A percentile compares a stretch with the other conserved stretches of the same genome.
Conservation (phyloP, 441 rosid species). For the Erodium moschatum region DNA sequence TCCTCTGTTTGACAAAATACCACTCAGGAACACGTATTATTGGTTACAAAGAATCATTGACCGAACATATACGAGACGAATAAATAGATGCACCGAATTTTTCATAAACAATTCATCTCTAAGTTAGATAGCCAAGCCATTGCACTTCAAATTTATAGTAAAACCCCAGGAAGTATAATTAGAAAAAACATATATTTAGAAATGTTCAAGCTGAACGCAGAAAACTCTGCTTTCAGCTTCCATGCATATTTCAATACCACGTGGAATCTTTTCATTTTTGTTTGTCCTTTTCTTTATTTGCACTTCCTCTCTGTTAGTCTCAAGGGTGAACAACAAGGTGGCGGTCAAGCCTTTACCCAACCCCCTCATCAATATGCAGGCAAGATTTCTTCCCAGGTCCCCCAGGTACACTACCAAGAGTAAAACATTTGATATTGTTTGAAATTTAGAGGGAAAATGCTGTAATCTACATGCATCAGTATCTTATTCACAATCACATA, state of each 20-base stretch:
- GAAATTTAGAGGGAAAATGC: background rate
- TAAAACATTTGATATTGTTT: background rate
- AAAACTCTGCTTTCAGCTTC: background rate
- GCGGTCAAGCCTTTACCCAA: background rate
- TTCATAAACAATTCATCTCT: background rate
- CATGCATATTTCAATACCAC: background rate
- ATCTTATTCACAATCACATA: background rate
- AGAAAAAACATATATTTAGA: background rate
- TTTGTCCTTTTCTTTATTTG: background rate
- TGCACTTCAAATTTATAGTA: background rate
- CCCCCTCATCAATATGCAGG: background rate
- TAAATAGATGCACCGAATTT: background rate
- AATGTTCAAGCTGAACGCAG: background rate
- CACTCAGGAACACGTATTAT: background rate
- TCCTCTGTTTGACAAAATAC: background rate
- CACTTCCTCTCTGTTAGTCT: background rate
- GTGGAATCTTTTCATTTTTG: background rate
- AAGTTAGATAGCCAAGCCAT: background rate
- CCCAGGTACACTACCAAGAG: background rate
- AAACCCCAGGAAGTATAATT: background rate
- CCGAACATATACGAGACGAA: background rate
- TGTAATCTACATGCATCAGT: background rate
- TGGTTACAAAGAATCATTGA: background rate
- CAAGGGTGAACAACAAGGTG: background rate
- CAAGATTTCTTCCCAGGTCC: background rate